These are phyloP conservation scores for Coniferiporia sulphurascens DNA, from an alignment of 1,284 basidiomycete species.

Conservation along the genomic window DNA sequence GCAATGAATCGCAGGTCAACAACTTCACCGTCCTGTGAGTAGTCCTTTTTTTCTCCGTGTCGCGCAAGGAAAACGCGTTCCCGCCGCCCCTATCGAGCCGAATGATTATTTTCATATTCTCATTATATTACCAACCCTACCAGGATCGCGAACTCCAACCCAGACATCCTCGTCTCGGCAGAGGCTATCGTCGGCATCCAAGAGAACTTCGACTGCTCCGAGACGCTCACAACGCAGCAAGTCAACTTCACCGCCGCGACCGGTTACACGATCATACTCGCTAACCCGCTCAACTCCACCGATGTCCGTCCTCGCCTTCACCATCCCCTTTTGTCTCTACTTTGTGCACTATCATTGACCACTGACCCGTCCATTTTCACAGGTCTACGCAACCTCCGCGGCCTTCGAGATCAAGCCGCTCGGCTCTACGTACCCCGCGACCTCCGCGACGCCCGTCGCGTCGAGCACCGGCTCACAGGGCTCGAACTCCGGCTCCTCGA, in stretches of 20 bases:
- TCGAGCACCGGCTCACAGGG: slow-evolving; percentile 22
- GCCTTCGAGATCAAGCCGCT: slow-evolving; percentile 63
- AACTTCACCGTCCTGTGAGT: slow-evolving; percentile 41
- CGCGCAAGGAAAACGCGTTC: background rate
- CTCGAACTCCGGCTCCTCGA: slow-evolving; percentile 25
- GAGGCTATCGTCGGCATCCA: slow-evolving; percentile 45
- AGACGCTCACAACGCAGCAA: slow-evolving; percentile 45
- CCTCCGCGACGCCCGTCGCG: slow-evolving; percentile 30
- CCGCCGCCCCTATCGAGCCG: background rate
- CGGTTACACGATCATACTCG: slow-evolving; percentile 55
- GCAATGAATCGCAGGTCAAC: slow-evolving; percentile 30
- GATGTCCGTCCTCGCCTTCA: slow-evolving; percentile 36
- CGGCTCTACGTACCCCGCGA: slow-evolving; percentile 56
- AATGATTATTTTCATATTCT: background rate
- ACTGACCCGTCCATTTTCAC: slow-evolving; percentile 1
- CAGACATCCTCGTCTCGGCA: slow-evolving; percentile 29
- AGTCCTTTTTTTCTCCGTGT: background rate
- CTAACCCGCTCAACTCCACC: slow-evolving; percentile 51
- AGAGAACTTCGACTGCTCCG: slow-evolving; percentile 57
- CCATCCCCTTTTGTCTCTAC: slow-evolving; percentile 7
- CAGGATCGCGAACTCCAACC: slow-evolving; percentile 40
- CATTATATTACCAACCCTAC: background rate
- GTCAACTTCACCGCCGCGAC: slow-evolving; percentile 36
- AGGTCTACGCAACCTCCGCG: slow-evolving; percentile 60
- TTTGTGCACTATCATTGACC: background rate